A percentile compares a stretch with the other conserved stretches of the same genome.
Conservation (phyloP, 768 basidiomycete genomes). For the Mycena alexandri region DNA sequence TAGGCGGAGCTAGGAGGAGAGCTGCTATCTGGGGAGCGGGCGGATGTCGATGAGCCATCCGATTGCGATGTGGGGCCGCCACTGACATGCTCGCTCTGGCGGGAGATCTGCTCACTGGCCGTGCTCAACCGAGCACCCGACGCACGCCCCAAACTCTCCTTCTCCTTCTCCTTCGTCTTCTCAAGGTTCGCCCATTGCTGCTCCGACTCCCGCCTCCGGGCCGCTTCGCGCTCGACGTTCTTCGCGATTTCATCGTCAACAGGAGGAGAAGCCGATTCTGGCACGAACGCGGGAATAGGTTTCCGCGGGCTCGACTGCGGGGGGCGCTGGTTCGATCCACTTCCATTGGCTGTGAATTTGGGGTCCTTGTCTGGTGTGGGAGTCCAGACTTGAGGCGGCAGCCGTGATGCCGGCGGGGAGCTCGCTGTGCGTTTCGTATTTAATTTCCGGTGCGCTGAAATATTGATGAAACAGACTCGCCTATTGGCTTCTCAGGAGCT, state of each 20-base stretch:
- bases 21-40: constrained; percentile 24
- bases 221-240: constrained; percentile 19
- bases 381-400: constrained; percentile 23
- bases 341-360: not conserved
- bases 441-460: not conserved
- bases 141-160: constrained; percentile 18
- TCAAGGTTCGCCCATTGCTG: constrained; percentile 4
- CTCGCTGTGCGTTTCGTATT: constrained; percentile 2
- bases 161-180: constrained; percentile 24
- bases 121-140: constrained; percentile 15
- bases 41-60: constrained; percentile 26
- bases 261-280: not conserved
- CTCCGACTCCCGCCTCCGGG: constrained; percentile 8
- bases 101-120: constrained; percentile 24
- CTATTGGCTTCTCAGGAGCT: constrained; percentile 8
- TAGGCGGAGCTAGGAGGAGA: not conserved
- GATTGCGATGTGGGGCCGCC: constrained; percentile 10
- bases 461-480: constrained; percentile 14
- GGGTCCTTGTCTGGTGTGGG: constrained; percentile 15
- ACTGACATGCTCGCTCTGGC: constrained; percentile 28
- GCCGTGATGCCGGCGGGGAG: constrained; percentile 23
- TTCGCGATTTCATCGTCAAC: not conserved
- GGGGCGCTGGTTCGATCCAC: constrained; percentile 14
- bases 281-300: constrained; percentile 15
- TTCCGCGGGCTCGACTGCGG: not conserved